Percentiles rank a stretch among this genome's conserved stretches.
Conservation (phyloP, 2,329 filamentous ascomycete species). For the Aurifilum marmelostoma region DNA sequence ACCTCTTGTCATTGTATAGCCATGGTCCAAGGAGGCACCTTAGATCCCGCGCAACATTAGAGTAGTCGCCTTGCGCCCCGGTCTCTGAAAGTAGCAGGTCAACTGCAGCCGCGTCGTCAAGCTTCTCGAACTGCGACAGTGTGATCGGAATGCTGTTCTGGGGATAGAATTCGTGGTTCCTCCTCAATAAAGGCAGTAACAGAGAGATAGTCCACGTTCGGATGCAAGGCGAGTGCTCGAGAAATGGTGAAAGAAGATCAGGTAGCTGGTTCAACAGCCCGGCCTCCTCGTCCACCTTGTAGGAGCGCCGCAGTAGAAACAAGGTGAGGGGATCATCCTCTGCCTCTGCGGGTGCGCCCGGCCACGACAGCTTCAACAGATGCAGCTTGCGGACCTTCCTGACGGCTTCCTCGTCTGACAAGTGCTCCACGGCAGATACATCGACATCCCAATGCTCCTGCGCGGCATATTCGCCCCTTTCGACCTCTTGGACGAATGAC, state of each 20-base stretch:
- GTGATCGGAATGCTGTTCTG: slow-evolving; percentile 51
- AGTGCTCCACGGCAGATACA: slow-evolving; percentile 54
- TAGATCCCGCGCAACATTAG: slow-evolving; percentile 64
- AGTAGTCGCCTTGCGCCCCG: slow-evolving; percentile 43
- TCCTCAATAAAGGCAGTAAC: slow-evolving; percentile 68
- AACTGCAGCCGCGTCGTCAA: slow-evolving; percentile 63
- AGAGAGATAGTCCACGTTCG: slow-evolving; percentile 71
- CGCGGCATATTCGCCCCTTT: slow-evolving; percentile 49
- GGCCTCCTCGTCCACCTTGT: slow-evolving; percentile 71
- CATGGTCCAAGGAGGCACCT: slow-evolving; percentile 72
- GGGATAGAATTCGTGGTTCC: slow-evolving; percentile 72
- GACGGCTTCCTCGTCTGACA: slow-evolving; percentile 67
- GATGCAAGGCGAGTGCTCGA: slow-evolving; percentile 62
- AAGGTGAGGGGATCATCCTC: slow-evolving; percentile 59
- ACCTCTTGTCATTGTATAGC: slow-evolving; percentile 67
- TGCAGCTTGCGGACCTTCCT: slow-evolving; percentile 66
- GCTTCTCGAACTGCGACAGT: slow-evolving; percentile 64
- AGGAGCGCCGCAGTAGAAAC: slow-evolving; percentile 70
- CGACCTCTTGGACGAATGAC: slow-evolving; percentile 62
- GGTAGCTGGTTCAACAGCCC: slow-evolving; percentile 72
- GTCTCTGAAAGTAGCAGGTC: slow-evolving; percentile 64
- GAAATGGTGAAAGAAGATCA: slow-evolving; percentile 69
- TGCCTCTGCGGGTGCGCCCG: slow-evolving; percentile 50
- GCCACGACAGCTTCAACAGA: slow-evolving; percentile 59
- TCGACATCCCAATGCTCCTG: slow-evolving; percentile 54